phyloP scores from a whole-genome alignment of 163 green algal species.

The Picocystis sp. region DNA sequence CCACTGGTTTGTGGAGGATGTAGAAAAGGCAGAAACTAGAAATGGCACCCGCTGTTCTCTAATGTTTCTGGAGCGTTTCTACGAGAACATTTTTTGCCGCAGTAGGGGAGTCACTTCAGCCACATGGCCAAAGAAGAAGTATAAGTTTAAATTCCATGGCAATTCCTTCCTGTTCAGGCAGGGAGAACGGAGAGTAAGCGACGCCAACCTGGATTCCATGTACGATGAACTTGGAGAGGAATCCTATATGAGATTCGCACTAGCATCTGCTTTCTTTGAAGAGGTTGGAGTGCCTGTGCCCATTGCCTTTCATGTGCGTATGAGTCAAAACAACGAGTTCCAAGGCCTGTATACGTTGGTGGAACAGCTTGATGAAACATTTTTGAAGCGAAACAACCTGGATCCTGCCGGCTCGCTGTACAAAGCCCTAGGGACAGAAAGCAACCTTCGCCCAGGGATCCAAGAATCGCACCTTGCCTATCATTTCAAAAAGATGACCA shows the following conservation, averaged over 20 bases:
- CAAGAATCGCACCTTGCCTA: background rate
- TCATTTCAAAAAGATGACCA: conserved; percentile 11
- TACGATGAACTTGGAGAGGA: conserved; percentile 52
- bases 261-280: conserved; percentile 39
- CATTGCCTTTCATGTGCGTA: conserved; percentile 34
- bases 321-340: conserved; percentile 59
- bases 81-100: conserved; percentile 38
- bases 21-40: too few species aligned
- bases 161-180: too few species aligned
- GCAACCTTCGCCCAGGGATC: conserved; percentile 4
- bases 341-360: conserved; percentile 52
- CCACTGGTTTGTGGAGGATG: too few species aligned
- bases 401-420: conserved; percentile 6
- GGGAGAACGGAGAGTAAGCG: too few species aligned
- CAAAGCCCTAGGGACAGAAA: conserved; percentile 14
- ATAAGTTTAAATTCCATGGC: too few species aligned
- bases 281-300: conserved; percentile 30
- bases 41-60: conserved; percentile 14
- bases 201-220: too few species aligned
- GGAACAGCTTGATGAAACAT: conserved; percentile 24
- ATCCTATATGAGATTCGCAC: conserved; percentile 64
- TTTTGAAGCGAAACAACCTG: conserved; percentile 13
- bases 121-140: too few species aligned
- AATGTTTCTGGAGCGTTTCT: conserved; percentile 36
- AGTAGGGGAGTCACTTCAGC: conserved; percentile 35